phyloP scores from a whole-genome alignment of 345 rosid genomes.

The Bretschneidera sinensis region DNA sequence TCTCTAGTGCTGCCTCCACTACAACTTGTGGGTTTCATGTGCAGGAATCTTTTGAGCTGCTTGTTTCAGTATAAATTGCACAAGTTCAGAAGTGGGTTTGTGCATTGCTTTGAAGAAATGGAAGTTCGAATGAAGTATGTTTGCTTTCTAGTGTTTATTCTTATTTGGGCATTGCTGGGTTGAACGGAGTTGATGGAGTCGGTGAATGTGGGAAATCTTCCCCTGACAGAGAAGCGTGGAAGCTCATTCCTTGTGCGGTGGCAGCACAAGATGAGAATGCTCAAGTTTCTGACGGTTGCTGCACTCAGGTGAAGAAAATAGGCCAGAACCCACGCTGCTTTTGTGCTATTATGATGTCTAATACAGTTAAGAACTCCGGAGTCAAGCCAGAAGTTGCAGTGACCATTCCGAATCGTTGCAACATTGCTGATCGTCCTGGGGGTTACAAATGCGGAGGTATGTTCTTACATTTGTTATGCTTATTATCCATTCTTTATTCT shows the following conservation, averaged over 20 bases:
- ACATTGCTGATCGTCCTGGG: constrained; percentile 64
- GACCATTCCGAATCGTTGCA: constrained; percentile 88
- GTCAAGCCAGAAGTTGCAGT: constrained; percentile 65
- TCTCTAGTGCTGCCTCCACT: constrained; percentile 66
- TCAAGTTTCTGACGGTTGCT: constrained; percentile 62
- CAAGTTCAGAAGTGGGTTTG: constrained; percentile 12
- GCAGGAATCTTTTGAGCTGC: constrained; percentile 15
- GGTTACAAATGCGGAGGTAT: constrained; percentile 90
- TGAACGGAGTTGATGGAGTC: constrained; percentile 47
- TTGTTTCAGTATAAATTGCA: constrained; percentile 39
- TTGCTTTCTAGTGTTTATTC: constrained; percentile 36
- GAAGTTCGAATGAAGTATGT: constrained; percentile 30
- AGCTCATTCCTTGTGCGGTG: constrained; percentile 79
- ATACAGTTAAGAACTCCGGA: constrained; percentile 71
- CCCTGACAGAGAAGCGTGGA: constrained; percentile 77
- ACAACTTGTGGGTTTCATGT: constrained; percentile 29
- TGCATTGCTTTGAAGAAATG: constrained; percentile 35
- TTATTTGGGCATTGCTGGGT: constrained; percentile 30
- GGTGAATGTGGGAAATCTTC: constrained; percentile 77
- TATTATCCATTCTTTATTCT: no score
- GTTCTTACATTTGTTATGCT: not conserved
- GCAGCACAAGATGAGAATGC: constrained; percentile 54
- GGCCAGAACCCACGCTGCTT: constrained; percentile 77
- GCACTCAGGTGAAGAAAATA: constrained; percentile 56
- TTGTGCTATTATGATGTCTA: constrained; percentile 83